These are phyloP conservation scores for Bisporella sp. DNA, from an alignment of 2,329 filamentous ascomycete genomes.

Conservation along the genomic window DNA sequence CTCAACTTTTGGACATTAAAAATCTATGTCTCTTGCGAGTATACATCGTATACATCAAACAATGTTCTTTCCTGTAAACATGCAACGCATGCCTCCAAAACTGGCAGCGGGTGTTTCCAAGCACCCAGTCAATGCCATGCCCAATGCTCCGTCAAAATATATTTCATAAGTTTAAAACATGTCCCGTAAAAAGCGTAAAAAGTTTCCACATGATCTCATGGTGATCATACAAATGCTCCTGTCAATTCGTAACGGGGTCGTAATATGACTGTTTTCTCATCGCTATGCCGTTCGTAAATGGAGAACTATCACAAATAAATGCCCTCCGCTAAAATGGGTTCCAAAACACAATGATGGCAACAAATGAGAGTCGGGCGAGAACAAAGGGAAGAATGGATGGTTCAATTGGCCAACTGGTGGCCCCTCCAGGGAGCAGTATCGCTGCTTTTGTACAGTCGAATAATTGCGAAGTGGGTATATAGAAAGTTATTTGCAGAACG, in stretches of 20 bases:
- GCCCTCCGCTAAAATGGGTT: too few relatives aligned
- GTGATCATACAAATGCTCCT: constrained; percentile 19
- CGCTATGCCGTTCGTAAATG: constrained; percentile 21
- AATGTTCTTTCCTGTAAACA: not conserved
- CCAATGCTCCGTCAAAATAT: constrained; percentile 4
- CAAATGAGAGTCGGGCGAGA: constrained; percentile 15
- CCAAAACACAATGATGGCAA: constrained; percentile 7
- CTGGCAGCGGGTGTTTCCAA: not conserved
- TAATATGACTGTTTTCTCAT: constrained; percentile 18
- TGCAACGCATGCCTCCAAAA: not conserved
- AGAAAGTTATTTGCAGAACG: constrained; percentile 18
- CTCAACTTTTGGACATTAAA: constrained; percentile 11
- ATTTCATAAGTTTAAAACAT: constrained; percentile 9
- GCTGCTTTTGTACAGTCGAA: constrained; percentile 23
- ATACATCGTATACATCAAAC: constrained; percentile 13
- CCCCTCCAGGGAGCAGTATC: constrained; percentile 18
- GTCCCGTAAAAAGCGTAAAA: constrained; percentile 12
- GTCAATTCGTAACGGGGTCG: constrained; percentile 18
- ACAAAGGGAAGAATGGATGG: constrained; percentile 12
- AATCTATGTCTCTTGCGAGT: constrained; percentile 14
- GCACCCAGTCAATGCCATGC: too few relatives aligned
- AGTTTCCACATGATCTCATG: constrained; percentile 21
- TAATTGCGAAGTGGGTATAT: constrained; percentile 24
- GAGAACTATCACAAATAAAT: not conserved
- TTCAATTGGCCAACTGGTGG: not conserved